Base-by-base conservation (phyloP, 208 protist species). In the Wallacemonas sp. region DNA sequence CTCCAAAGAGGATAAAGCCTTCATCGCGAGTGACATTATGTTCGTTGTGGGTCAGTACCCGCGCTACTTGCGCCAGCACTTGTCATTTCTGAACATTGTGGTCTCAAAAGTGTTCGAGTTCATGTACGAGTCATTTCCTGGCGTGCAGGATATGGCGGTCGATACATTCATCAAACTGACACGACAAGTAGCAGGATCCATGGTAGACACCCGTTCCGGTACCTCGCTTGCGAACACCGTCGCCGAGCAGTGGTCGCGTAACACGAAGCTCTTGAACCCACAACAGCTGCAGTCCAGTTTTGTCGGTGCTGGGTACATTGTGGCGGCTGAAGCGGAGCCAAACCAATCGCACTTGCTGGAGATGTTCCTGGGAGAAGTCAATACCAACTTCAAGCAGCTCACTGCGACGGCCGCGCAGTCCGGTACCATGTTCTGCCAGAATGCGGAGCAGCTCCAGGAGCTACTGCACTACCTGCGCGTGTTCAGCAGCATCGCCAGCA, bases 41-140 rank as follows among this genome's bases (percentile, higher is more conserved):
- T 99, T 99, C 79, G 97, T 99, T 46, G 98, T 99, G 1, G 98
- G 98, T 11, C 98, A 99, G 80, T 99, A 99, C 77, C 98, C 98
- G 6, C 83, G 98, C 63, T 99, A 98, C 76, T 83, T 99, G n/a
- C 80, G 88, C 19, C 88, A 83, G n/a, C 98, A 99, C 79, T 96
- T 87, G 84, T 96, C 88, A 53, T 99, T 99, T 78, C 78, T 99
- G 36, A 97, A 97, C 62, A 99, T 98, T 0, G 99, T 99, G 2
- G 93, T 98, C 2, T 90, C 96, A 27, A 99, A 99, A 74, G 87
- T 99, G 8, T 99, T 99, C 68, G 98, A 99, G 72, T 99, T 99
- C 72, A 99, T 99, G 99, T 93, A 98, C 49, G 99, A 99, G 68
- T 84, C 82, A 24, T 98, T 99, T 75, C 96, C 94, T 3, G 99